Base-by-base conservation (phyloP, 2,329 filamentous ascomycete genomes). In the Berkeleyomyces basicola region DNA sequence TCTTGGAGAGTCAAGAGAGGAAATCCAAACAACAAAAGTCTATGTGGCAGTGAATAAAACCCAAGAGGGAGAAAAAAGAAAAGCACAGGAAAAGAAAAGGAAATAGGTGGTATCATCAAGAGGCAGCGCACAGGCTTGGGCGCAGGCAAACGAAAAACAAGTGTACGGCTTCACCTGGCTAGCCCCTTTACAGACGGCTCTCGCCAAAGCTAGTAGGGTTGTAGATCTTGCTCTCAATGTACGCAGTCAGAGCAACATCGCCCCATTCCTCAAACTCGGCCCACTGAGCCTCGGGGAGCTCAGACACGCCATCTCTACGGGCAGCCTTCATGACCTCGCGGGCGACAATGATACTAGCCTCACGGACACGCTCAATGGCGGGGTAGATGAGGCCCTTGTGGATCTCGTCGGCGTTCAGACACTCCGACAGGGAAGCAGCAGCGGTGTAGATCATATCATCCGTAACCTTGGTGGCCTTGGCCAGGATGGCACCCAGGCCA, bases 381-480 rank as follows among this genome's bases (percentile, higher is more conserved):
- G 90, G 93, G 77, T 99, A 97, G 70, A 97, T 85, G 72, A 95
- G 85, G 62, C 90, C 89, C 72, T 85, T 83, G 63, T 86, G 82
- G 69, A 90, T 78, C 77, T 99, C 93, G 66, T 93, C 86, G 46
- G 83, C 79, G 66, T 86, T 90, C 65, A 99, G 81, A 42, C 87
- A 85, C 64, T 83, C 84, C 14, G 89, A 82, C 23, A 97, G 82
- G 3, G 90, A 86, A 47, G 86, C 85, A 37, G 90, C 93, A 40
- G 91, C 92, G 59, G 88, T 90, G 77, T 97, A 97, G 71, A 99
- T 90, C 93, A 99, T 99, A 74, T 86, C 83, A 72, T 96, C 89
- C 4, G 92, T 97, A 68, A 97, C 80, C 68, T 84, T 84, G 67
- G 88, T 85, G 10, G 90, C 82, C 79, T 96, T 95, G 76, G 86